Evolutionary conservation across 2,329 filamentous ascomycete species (phyloP).

Genomic region (Exophiala sp.): DNA sequence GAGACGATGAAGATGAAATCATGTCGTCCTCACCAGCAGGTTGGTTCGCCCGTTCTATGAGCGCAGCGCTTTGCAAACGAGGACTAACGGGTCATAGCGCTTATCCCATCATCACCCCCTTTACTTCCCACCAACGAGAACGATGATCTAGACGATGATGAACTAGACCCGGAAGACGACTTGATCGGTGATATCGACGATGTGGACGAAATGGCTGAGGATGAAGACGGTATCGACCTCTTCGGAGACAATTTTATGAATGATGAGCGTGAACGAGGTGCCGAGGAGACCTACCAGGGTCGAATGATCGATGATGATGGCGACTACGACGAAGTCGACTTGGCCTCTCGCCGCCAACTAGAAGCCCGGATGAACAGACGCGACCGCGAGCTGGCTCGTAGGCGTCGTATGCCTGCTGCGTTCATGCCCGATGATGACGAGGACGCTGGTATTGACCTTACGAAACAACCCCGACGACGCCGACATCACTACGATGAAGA

Average conservation of each 20-base stretch:
- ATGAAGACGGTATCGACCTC: conserved; percentile 66
- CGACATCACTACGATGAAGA: conserved; percentile 94
- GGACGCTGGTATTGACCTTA: conserved; percentile 78
- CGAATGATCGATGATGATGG: conserved; percentile 62
- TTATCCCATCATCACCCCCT: conserved; percentile 59
- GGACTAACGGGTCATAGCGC: conserved; percentile 27
- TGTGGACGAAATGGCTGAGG: conserved; percentile 65
- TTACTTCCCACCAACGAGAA: conserved; percentile 47
- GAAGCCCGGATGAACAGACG: conserved; percentile 61
- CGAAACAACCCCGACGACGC: conserved; percentile 76
- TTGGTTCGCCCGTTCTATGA: background rate
- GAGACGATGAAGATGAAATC: conserved; percentile 65
- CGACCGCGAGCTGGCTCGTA: conserved; percentile 58
- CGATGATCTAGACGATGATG: conserved; percentile 43
- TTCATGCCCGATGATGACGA: conserved; percentile 73
- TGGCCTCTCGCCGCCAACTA: conserved; percentile 56
- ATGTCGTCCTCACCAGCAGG: conserved; percentile 56
- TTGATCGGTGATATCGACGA: conserved; percentile 63
- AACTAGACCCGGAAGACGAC: conserved; percentile 51
- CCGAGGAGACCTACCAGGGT: conserved; percentile 54
- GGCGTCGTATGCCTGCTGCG: conserved; percentile 59
- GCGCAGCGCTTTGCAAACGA: too few relatives aligned
- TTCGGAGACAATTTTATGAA: conserved; percentile 66
- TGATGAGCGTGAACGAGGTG: conserved; percentile 52
- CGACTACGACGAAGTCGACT: conserved; percentile 61